Conservation (phyloP, 768 basidiomycete species). For the Leccinum subgranulosum region DNA sequence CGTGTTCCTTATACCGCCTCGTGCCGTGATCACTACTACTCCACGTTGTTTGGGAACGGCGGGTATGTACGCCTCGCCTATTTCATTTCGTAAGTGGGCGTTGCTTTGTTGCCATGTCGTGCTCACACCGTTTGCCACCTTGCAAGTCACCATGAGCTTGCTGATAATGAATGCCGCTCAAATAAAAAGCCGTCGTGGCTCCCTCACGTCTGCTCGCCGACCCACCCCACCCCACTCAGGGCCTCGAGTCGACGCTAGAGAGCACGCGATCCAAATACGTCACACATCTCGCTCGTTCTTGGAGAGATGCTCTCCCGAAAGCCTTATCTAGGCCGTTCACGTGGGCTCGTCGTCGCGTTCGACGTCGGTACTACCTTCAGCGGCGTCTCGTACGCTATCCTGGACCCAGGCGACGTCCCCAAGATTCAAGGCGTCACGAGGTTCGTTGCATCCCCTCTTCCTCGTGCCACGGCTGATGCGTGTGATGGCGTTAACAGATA, state of each 20-base stretch:
- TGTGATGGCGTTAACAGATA: constrained; percentile 22
- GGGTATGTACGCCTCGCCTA: constrained; percentile 12
- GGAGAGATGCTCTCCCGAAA: constrained; percentile 32
- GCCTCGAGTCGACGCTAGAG: no score
- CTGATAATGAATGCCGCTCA: constrained; percentile 10
- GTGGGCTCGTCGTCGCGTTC: constrained; percentile 37
- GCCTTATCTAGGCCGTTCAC: constrained; percentile 36
- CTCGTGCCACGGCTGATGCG: constrained; percentile 7
- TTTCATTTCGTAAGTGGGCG: constrained; percentile 17
- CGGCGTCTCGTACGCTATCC: constrained; percentile 40
- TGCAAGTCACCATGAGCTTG: not conserved
- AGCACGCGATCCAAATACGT: not conserved
- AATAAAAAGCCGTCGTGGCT: constrained; percentile 19
- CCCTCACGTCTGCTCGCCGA: not conserved
- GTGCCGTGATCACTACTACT: constrained; percentile 8
- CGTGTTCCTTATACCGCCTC: constrained; percentile 20
- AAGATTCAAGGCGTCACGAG: constrained; percentile 35
- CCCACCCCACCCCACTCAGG: no score
- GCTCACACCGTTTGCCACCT: not conserved
- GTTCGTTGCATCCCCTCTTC: constrained; percentile 13
- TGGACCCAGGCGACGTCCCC: constrained; percentile 38
- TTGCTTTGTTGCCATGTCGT: constrained; percentile 1
- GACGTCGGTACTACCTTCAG: constrained; percentile 43
- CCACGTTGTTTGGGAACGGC: constrained; percentile 19
- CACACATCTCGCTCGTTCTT: not conserved